Evolutionary conservation across 345 rosid genomes (phyloP), one percentile per base, ranked within the genome.

Genomic region (Sonneratia alba): DNA sequence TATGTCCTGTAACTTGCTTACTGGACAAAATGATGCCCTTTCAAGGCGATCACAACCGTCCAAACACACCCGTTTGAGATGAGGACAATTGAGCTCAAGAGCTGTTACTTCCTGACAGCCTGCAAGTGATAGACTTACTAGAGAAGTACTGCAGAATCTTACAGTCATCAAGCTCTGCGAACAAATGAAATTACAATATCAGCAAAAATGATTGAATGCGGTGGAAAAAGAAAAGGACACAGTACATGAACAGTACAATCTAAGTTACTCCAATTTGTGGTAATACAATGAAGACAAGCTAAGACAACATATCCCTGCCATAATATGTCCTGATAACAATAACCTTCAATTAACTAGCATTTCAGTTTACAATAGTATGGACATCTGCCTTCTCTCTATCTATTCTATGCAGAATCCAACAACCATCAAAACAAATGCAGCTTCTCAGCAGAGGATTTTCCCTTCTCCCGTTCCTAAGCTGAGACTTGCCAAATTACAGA

Each of bases 31-130:
- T 71, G 89, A 80, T 61, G 97, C 99, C 67, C 79, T 86, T 79
- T 92, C 93, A 68, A 96, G 94, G 88, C 87, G 97, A 83, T 89
- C 98, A 73, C 97, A 96, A n/a, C 99, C 98, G 83, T 96, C 98
- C 78, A 96, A 83, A 79, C 87, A 87, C 48, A 89, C 86, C 74
- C 87, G 81, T 84, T 89, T 90, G 73, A 95, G 97, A 74, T 75
- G 77, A 71, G 97, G 98, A 79, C 98, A 90, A 37, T 76, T 75
- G 81, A 95, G 81, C n/a, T 90, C 93, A 70, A 95, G 92, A 83
- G 86, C 38, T 70, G 90, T 87, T 48, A 92, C 78, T 76, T 83
- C 88, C 68, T 90, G 97, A 75, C 99, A 95, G 73, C 97, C 97
- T 73, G 91, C 91, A 77, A 95, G 91, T 38, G 99, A 95, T 74